Evolutionary conservation across 2,329 filamentous ascomycete genomes (phyloP), one percentile per base, ranked within the genome.

Genomic region (Paracorniculantispora psalliotae): DNA sequence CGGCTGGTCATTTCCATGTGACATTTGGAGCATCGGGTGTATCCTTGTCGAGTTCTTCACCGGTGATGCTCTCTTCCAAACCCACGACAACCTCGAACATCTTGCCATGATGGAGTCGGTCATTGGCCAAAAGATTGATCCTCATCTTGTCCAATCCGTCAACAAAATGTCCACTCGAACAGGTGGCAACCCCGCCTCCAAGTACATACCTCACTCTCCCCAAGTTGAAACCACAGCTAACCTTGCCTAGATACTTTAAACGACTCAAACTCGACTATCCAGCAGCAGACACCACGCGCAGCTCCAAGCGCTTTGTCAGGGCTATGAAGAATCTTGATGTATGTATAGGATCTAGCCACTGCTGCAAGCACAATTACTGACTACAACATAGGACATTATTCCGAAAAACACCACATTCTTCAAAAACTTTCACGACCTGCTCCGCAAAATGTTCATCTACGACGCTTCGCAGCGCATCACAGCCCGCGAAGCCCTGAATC

Each of bases 71-170:
- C 73, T 89, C 1, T 89, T 89, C 70, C 86, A 89, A 69, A 89
- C 86, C 1, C 86, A 89, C 64, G 86, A 89, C 64, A 89, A 89
- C 62, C 76, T 89, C 26, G 86, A 89, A 69, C 86, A 89, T 67
- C 73, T 89, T 57, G 86, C 86, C 19, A 89, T 89, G 86, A 89
- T 89, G 86, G 86, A 88, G 67, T 83, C 82, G 33, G 86, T 89
- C 8, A 83, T 85, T 59, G 83, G 83, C 53, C 72, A 73, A 23
- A 77, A 80, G 53, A 82, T 89, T 55, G 85, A 88, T 62, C 72
- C 73, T 0, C 76, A 81, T 61, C 78, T 89, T 6, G 81, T 89
- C 4, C 72, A 74, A 53, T 56, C 67, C 12, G 70, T 75, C 19
- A 75, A 75, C 63, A 80, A 82, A 66, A 82, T 83, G 73, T 75